Conservation (phyloP, 441 rosid genomes). For the Raphanus hybrid region DNA sequence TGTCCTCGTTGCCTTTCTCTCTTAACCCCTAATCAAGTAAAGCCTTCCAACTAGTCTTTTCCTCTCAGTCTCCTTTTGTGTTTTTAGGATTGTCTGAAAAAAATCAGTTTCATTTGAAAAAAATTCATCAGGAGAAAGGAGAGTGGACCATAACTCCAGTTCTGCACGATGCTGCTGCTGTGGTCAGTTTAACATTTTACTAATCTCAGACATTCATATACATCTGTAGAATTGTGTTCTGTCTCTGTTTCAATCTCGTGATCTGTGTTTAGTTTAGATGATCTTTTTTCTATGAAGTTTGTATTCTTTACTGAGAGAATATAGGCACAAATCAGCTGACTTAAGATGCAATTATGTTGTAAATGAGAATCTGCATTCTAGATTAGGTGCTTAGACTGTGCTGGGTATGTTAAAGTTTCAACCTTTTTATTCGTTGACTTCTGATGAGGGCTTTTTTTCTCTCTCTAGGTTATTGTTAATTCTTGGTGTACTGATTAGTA, state of each 20-base stretch:
- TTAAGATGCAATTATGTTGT: slow-evolving; percentile 12
- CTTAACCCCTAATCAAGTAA: slow-evolving; percentile 51
- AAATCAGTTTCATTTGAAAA: neutral
- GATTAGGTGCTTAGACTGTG: neutral
- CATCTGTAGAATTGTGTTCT: neutral
- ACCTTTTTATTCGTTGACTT: neutral
- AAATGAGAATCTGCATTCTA: neutral
- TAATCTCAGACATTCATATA: neutral
- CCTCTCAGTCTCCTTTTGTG: neutral
- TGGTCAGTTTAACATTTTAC: slow-evolving; percentile 52
- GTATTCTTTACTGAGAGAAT: neutral
- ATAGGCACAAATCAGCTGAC: slow-evolving; percentile 5
- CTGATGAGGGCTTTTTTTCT: neutral
- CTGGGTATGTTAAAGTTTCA: neutral
- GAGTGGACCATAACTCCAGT: slow-evolving; percentile 86
- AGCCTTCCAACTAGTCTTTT: slow-evolving; percentile 11
- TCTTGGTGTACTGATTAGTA: no score
- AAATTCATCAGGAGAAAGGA: slow-evolving; percentile 53
- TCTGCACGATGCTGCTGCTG: slow-evolving; percentile 84
- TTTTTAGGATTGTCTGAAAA: neutral
- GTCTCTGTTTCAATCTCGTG: neutral
- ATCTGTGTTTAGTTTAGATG: neutral
- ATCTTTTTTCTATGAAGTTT: neutral
- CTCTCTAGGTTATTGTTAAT: no score
- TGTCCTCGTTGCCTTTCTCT: slow-evolving; percentile 97